phyloP scores from a whole-genome alignment of 1,139 yeast genomes.

The Geotrichum bryndzae region DNA sequence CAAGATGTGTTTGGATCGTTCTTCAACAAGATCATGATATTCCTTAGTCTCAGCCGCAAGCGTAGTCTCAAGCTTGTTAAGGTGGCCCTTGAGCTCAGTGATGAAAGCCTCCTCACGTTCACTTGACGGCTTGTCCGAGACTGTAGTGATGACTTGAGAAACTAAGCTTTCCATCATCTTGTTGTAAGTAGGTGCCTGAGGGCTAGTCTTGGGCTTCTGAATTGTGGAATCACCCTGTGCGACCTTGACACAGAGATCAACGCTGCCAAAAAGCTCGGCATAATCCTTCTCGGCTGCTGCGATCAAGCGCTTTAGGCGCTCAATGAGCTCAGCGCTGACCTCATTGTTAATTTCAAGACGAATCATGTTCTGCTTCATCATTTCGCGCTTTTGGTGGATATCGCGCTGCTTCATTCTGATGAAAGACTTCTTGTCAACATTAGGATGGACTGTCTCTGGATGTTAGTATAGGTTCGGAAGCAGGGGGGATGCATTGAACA shows the following conservation, averaged over 20 bases:
- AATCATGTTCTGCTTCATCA: slow-evolving; percentile 69
- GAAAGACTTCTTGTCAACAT: slow-evolving; percentile 89
- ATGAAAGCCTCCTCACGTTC: slow-evolving; percentile 35
- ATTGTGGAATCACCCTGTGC: slow-evolving; percentile 29
- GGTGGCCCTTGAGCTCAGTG: slow-evolving; percentile 33
- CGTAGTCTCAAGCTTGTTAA: slow-evolving; percentile 34
- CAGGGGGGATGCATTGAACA: neutral
- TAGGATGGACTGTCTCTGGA: slow-evolving; percentile 69
- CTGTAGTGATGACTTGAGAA: slow-evolving; percentile 58
- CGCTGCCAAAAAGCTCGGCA: slow-evolving; percentile 3
- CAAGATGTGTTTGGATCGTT: slow-evolving; percentile 69
- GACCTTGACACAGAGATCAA: slow-evolving; percentile 17
- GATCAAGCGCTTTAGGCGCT: slow-evolving; percentile 62
- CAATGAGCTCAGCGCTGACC: slow-evolving; percentile 72
- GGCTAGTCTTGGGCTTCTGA: slow-evolving; percentile 37
- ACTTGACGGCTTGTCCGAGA: slow-evolving; percentile 48
- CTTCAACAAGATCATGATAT: slow-evolving; percentile 60
- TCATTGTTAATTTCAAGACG: slow-evolving; percentile 64
- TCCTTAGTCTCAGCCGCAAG: slow-evolving; percentile 58
- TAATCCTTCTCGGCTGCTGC: slow-evolving; percentile 25
- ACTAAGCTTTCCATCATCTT: slow-evolving; percentile 91
- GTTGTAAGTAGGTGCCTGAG: slow-evolving; percentile 57
- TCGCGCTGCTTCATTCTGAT: slow-evolving; percentile 96
- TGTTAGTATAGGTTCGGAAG: neutral
- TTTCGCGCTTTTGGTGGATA: slow-evolving; percentile 86